These are phyloP conservation scores for Abortiporus biennis DNA, from an alignment of 1,284 basidiomycete species.

Conservation along the genomic window DNA sequence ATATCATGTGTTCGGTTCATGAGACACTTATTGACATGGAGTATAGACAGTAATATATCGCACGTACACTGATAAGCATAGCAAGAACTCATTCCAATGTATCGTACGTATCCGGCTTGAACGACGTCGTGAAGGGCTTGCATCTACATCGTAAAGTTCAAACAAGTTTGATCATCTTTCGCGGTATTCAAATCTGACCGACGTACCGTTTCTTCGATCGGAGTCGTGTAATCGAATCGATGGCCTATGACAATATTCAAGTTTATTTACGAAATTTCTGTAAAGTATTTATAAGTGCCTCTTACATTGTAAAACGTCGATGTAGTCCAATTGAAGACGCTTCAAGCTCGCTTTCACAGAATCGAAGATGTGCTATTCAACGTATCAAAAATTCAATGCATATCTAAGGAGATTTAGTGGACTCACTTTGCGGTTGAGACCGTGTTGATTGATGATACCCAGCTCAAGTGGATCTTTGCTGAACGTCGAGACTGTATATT, in stretches of 20 bases:
- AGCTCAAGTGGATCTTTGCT: conserved; percentile 16
- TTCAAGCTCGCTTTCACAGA: conserved; percentile 35
- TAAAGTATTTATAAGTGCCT: too few species aligned
- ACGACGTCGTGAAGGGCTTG: conserved; percentile 16
- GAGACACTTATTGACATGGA: too few species aligned
- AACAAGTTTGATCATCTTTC: too few species aligned
- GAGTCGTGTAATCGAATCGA: conserved; percentile 23
- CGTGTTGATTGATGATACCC: conserved; percentile 32
- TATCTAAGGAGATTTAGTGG: too few species aligned
- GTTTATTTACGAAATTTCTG: too few species aligned
- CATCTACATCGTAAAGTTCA: conserved; percentile 11
- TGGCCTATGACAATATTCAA: conserved; percentile 18
- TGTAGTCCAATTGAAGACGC: conserved; percentile 36
- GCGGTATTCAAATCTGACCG: background rate
- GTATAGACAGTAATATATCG: background rate
- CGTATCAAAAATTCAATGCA: too few species aligned
- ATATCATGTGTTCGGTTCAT: too few species aligned
- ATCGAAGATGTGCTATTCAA: conserved; percentile 36
- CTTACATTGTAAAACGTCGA: conserved; percentile 35
- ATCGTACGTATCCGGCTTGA: conserved; percentile 26
- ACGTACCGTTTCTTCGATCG: conserved; percentile 23
- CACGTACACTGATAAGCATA: conserved; percentile 32
- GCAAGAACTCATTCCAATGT: conserved; percentile 35
- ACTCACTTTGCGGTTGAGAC: conserved; percentile 34
- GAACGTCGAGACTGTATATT: conserved; percentile 23